Percentiles rank a stretch among this genome's conserved stretches.
Conservation (phyloP, 106 monocot species). For the Dioscorea dumetorum region DNA sequence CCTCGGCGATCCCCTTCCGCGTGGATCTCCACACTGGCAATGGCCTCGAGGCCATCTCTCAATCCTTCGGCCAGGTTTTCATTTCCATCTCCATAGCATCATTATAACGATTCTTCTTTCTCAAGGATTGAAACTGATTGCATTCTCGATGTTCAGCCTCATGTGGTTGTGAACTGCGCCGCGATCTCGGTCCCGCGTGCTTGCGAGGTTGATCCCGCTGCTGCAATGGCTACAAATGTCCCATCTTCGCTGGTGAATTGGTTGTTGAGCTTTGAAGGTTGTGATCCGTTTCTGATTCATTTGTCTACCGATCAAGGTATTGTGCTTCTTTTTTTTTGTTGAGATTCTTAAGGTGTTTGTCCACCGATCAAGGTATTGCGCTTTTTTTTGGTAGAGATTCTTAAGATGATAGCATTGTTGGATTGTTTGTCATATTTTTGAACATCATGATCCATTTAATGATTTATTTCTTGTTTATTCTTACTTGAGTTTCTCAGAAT, state of each 20-base stretch:
- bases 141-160: conserved; percentile 40
- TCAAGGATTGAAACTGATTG: neutral
- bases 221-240: conserved; percentile 75
- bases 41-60: conserved; percentile 60
- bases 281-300: conserved; percentile 59
- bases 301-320: conserved; percentile 96
- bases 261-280: conserved; percentile 43
- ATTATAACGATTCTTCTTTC: neutral
- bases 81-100: neutral
- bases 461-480: too few species aligned
- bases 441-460: too few species aligned
- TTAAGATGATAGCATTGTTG: too few species aligned
- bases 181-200: conserved; percentile 81
- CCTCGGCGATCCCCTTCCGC: conserved; percentile 44
- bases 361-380: conserved; percentile 86
- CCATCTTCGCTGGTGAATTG: conserved; percentile 72
- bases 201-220: conserved; percentile 67
- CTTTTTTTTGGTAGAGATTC: too few species aligned
- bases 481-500: too few species aligned
- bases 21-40: conserved; percentile 65
- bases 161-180: conserved; percentile 84
- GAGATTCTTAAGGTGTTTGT: conserved; percentile 22
- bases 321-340: neutral
- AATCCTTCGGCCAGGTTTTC: conserved; percentile 60
- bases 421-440: too few species aligned